A percentile compares a stretch with the other conserved stretches of the same genome.
Evolutionary conservation across 1,284 basidiomycete species (phyloP).

Genomic region (Lignosus rhinocerotis): DNA sequence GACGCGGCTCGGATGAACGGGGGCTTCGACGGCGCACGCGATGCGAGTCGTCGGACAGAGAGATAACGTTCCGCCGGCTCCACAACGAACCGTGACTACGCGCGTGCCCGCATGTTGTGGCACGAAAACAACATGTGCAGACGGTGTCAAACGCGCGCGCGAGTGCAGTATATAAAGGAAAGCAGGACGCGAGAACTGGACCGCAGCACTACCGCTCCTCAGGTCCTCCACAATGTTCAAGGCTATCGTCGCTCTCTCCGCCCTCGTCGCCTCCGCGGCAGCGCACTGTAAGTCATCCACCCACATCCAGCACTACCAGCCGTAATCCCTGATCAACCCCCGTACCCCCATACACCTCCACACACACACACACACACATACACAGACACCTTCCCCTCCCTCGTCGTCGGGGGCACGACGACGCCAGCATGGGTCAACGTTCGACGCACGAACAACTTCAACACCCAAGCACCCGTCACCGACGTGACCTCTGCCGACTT

Average conservation of each 20-base stretch:
- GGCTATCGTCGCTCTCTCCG: slow-evolving; percentile 17
- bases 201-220: slow-evolving; percentile 4
- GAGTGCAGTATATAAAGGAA: slow-evolving; percentile 12
- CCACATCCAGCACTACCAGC: background rate
- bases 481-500: slow-evolving; percentile 43
- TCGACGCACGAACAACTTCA: slow-evolving; percentile 46
- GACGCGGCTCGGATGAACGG: slow-evolving; percentile 2
- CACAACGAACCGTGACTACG: background rate
- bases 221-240: slow-evolving; percentile 18
- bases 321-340: background rate
- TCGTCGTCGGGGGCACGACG: slow-evolving; percentile 27
- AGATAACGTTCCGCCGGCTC: slow-evolving; percentile 10
- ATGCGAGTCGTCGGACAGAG: background rate
- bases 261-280: slow-evolving; percentile 18
- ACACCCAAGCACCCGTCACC: slow-evolving; percentile 38
- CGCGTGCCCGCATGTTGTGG: background rate
- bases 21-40: slow-evolving; percentile 1
- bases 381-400: slow-evolving; percentile 33
- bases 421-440: slow-evolving; percentile 43
- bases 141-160: background rate
- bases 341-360: too few relatives aligned
- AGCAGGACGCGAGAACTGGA: background rate
- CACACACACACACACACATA: slow-evolving; percentile 21
- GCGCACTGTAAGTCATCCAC: slow-evolving; percentile 18
- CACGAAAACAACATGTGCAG: background rate